These are phyloP conservation scores for Talaromyces marneffei DNA, from an alignment of 2,329 filamentous ascomycete species.

Conservation along the genomic window DNA sequence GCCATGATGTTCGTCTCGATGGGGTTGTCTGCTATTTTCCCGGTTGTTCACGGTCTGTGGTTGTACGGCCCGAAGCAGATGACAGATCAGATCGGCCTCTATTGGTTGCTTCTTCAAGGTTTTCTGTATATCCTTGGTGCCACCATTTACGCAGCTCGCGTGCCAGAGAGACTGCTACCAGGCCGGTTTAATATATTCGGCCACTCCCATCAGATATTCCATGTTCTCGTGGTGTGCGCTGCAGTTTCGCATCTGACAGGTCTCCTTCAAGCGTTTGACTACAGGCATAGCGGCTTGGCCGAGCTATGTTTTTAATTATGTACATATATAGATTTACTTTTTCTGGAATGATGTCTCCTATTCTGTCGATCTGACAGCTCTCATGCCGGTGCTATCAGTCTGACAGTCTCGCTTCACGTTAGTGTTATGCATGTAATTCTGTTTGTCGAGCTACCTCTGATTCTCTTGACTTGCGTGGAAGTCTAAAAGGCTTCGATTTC, in stretches of 20 bases:
- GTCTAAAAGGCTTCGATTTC: background rate
- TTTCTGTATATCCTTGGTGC: conserved; percentile 81
- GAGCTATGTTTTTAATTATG: conserved; percentile 4
- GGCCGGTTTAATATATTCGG: conserved; percentile 85
- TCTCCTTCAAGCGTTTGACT: conserved; percentile 78
- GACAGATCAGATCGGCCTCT: conserved; percentile 68
- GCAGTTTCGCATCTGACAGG: conserved; percentile 76
- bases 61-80: conserved; percentile 63
- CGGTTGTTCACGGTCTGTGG: conserved; percentile 68
- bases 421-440: background rate
- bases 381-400: background rate
- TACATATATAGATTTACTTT: background rate
- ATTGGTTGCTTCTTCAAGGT: conserved; percentile 75
- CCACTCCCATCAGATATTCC: conserved; percentile 93
- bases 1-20: conserved; percentile 85
- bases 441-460: background rate
- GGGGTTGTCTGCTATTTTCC: conserved; percentile 76
- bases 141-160: conserved; percentile 72
- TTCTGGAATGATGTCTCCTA: conserved; percentile 1
- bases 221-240: conserved; percentile 78
- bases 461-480: background rate
- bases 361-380: background rate
- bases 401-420: background rate
- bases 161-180: conserved; percentile 75
- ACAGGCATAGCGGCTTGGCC: conserved; percentile 61